Evolutionary conservation across 768 basidiomycete species (phyloP).

Genomic region (Lactifluus volemus): DNA sequence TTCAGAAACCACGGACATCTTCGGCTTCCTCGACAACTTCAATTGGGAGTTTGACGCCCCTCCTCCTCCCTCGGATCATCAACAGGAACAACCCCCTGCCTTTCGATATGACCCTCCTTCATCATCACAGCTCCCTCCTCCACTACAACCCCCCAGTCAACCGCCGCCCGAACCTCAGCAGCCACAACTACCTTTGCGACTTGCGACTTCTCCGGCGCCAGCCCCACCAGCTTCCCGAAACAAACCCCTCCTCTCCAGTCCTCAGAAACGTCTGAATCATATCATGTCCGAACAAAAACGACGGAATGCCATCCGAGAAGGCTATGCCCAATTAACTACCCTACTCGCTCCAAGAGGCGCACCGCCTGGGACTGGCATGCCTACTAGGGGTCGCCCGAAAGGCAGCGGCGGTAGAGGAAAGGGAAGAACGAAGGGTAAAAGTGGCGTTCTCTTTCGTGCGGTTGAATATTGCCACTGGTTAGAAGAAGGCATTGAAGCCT

Average conservation of each 20-base stretch:
- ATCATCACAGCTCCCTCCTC: background rate
- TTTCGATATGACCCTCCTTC: slow-evolving; percentile 14
- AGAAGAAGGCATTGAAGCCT: slow-evolving; percentile 70
- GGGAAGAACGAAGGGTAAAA: slow-evolving; percentile 76
- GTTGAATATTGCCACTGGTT: slow-evolving; percentile 81
- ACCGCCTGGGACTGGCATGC: slow-evolving; percentile 56
- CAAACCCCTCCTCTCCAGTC: slow-evolving; percentile 68
- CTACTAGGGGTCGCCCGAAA: slow-evolving; percentile 71
- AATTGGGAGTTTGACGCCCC: slow-evolving; percentile 47
- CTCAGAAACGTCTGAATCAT: slow-evolving; percentile 85
- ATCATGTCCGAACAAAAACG: slow-evolving; percentile 94
- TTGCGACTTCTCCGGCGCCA: slow-evolving; percentile 14
- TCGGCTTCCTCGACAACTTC: slow-evolving; percentile 79
- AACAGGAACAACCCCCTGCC: slow-evolving; percentile 2
- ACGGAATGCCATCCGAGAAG: slow-evolving; percentile 83
- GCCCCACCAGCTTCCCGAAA: slow-evolving; percentile 27
- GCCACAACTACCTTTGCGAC: slow-evolving; percentile 4
- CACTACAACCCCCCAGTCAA: background rate
- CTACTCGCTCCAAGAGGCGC: slow-evolving; percentile 75
- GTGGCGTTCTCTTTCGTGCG: slow-evolving; percentile 79
- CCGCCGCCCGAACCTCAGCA: background rate
- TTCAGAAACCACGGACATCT: slow-evolving; percentile 67
- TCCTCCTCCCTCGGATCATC: background rate
- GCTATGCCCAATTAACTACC: slow-evolving; percentile 78
- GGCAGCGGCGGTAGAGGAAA: slow-evolving; percentile 53